Percentiles rank a stretch among this genome's conserved stretches.
Conservation (phyloP, 2,329 filamentous ascomycete genomes). For the Ascochyta pisi region DNA sequence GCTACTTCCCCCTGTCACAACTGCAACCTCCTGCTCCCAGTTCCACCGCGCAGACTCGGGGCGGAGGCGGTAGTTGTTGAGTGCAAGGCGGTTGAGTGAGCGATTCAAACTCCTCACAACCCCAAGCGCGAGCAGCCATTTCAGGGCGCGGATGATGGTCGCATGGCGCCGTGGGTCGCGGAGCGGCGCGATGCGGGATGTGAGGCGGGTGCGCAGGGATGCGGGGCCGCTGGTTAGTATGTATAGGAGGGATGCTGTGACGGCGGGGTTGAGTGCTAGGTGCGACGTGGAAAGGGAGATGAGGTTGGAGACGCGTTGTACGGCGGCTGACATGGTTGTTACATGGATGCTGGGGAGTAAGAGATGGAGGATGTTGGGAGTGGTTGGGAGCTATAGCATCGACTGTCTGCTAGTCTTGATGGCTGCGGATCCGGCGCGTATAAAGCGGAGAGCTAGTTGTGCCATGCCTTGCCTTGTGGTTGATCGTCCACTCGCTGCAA, state of each 20-base stretch:
- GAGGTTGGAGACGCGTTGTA: conserved; percentile 26
- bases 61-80: conserved; percentile 50
- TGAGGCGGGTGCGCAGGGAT: conserved; percentile 29
- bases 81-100: conserved; percentile 40
- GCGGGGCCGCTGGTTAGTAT: conserved; percentile 42
- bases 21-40: conserved; percentile 43
- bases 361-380: not conserved
- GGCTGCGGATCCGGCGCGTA: conserved; percentile 1
- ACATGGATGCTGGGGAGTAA: not conserved
- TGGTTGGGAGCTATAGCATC: not conserved
- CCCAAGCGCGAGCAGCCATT: conserved; percentile 43
- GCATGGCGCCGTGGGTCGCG: conserved; percentile 31
- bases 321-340: conserved; percentile 28
- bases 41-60: conserved; percentile 46
- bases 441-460: not conserved
- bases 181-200: conserved; percentile 28
- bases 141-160: conserved; percentile 34
- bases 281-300: conserved; percentile 29
- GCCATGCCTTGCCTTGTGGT: not conserved
- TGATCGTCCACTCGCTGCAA: not conserved
- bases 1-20: conserved; percentile 48
- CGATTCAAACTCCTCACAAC: conserved; percentile 37
- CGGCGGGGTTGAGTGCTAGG: conserved; percentile 39
- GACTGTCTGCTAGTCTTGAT: not conserved
- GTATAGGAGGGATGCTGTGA: conserved; percentile 41